A percentile compares a stretch with the other conserved stretches of the same genome.
phyloP scores from a whole-genome alignment of 139 green algal genomes.

The Tetradesmus lagerheimii region DNA sequence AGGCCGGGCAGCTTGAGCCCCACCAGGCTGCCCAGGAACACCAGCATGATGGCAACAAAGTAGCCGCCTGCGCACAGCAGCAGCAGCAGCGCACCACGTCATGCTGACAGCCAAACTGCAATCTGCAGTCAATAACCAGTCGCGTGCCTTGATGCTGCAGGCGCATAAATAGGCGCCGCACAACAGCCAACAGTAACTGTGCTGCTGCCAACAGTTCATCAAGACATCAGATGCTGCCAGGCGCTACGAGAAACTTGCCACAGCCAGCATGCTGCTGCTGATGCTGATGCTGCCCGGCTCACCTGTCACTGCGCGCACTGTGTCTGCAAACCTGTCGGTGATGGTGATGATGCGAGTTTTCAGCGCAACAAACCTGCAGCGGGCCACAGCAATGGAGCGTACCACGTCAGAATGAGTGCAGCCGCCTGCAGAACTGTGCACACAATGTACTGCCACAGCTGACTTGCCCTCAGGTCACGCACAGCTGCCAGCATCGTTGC shows the following conservation, averaged over 20 bases:
- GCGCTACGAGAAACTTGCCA: neutral
- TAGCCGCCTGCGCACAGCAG: slow-evolving; percentile 47
- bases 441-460: too few species aligned
- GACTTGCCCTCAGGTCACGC: too few species aligned
- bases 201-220: neutral
- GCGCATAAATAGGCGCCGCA: too few species aligned
- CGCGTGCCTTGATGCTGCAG: too few species aligned
- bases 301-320: slow-evolving; percentile 60
- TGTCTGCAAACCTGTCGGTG: slow-evolving; percentile 51
- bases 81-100: too few species aligned
- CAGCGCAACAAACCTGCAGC: slow-evolving; percentile 47
- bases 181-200: too few species aligned
- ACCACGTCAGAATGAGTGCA: neutral
- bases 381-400: neutral
- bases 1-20: slow-evolving; percentile 58
- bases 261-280: neutral
- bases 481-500: too few species aligned
- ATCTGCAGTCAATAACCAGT: too few species aligned
- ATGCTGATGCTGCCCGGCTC: slow-evolving; percentile 39
- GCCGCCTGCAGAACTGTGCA: too few species aligned
- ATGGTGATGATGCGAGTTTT: slow-evolving; percentile 51
- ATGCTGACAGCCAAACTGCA: too few species aligned
- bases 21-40: slow-evolving; percentile 52
- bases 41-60: slow-evolving; percentile 54
- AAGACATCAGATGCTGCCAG: neutral